Conservation (phyloP, 2,329 filamentous ascomycete species). For the Pyrenochaeta sp. region DNA sequence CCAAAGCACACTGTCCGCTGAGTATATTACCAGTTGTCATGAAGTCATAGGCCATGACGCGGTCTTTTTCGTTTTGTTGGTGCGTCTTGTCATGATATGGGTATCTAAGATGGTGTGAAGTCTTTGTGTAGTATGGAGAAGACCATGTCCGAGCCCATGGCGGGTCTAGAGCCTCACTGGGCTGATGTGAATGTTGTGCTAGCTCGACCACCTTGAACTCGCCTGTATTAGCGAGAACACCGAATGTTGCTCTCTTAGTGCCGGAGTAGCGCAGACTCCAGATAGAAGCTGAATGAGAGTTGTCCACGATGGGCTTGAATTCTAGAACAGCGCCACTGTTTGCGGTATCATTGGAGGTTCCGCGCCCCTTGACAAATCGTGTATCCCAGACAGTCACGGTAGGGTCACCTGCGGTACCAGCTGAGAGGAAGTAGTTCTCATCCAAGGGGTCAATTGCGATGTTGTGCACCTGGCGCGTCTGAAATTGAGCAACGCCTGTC, state of each 20-base stretch:
- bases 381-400: constrained; percentile 82
- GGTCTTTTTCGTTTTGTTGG: constrained; percentile 55
- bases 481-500: constrained; percentile 58
- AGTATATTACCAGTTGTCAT: constrained; percentile 56
- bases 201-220: constrained; percentile 66
- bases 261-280: constrained; percentile 71
- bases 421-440: constrained; percentile 85
- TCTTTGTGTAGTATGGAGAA: constrained; percentile 55
- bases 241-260: constrained; percentile 65
- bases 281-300: constrained; percentile 59
- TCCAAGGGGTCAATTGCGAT: constrained; percentile 81
- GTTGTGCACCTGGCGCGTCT: constrained; percentile 70
- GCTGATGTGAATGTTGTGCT: constrained; percentile 57
- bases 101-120: constrained; percentile 52
- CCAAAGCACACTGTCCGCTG: constrained; percentile 61
- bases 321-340: constrained; percentile 66
- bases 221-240: constrained; percentile 66
- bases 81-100: constrained; percentile 58
- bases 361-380: constrained; percentile 57
- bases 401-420: constrained; percentile 74
- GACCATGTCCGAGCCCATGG: constrained; percentile 47
- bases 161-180: constrained; percentile 27
- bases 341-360: constrained; percentile 56
- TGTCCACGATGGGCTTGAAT: constrained; percentile 63
- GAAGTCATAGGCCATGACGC: constrained; percentile 69